Conservation (phyloP, 257 asterid species). For the Hygrophila difformis region DNA sequence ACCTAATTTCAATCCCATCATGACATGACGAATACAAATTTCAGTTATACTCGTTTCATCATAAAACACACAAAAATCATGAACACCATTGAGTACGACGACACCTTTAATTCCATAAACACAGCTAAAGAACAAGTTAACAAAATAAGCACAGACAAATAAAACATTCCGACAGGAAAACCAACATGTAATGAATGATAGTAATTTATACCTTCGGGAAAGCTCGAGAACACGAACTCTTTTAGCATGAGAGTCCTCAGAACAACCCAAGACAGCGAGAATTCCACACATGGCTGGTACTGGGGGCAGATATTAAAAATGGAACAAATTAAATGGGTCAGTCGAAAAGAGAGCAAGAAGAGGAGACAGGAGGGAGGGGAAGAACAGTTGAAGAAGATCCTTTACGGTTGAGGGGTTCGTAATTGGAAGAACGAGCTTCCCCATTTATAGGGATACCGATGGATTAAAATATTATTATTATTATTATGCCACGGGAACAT, state of each 20-base stretch:
- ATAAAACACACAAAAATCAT: not conserved
- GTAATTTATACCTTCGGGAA: constrained; percentile 40
- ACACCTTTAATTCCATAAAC: too few species aligned
- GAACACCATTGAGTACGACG: too few species aligned
- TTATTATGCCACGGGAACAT: too few species aligned
- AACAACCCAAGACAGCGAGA: constrained; percentile 56
- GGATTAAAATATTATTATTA: too few species aligned
- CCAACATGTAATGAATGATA: not conserved
- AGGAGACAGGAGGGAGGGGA: not conserved
- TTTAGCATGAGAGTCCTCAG: constrained; percentile 56
- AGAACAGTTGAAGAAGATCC: not conserved
- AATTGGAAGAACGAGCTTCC: not conserved
- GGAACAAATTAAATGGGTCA: too few species aligned
- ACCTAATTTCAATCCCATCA: constrained; percentile 40
- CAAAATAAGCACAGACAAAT: too few species aligned
- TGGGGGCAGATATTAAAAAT: too few species aligned
- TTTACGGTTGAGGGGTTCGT: too few species aligned
- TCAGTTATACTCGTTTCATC: not conserved
- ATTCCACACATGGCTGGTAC: constrained; percentile 73
- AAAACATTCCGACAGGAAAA: not conserved
- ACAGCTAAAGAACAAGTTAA: too few species aligned
- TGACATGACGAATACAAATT: too few species aligned
- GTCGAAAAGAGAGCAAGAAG: not conserved
- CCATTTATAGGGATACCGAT: not conserved
- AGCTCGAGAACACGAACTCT: constrained; percentile 71